Base-by-base conservation (phyloP, 768 basidiomycete genomes). In the Clitopilus passeckerianus region DNA sequence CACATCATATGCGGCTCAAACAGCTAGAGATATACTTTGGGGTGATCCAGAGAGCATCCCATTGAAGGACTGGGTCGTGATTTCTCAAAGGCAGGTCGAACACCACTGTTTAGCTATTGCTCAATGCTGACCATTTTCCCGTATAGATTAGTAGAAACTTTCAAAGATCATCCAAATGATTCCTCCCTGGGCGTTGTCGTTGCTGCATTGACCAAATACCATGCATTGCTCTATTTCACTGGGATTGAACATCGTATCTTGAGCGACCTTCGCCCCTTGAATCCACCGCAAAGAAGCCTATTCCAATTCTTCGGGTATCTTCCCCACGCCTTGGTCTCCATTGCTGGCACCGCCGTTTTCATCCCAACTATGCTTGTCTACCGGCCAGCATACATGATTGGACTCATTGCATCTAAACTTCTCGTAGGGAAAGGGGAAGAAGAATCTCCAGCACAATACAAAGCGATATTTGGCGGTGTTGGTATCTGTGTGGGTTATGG, bases 381-480 rank as follows among this genome's bases (percentile, higher is more conserved):
- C 33, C 62, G 86, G 9, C 87, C 88, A 1, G 80, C 81, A 6
- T 90, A 90, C 70, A 62, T 83, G 44, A 68, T 80, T 18, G 81
- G 81, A 22, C 57, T 61, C 12, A 66, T 83, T n/a, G 71, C 74
- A 16, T 76, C 77, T 35, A 75, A 73, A 46, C 63, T 76, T 53
- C 64, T 88, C 24, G 76, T 77, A 9, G 67, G 66, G 0, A 66
- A 73, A 14, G 80, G 81, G 34, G 87, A 90, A 66, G 79, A 87
- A 65, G 89, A 90, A 66, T 80, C 82, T 30, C 72, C 80, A 54
- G 86, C 88, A n/a, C 87, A 90, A 70, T 89, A 83, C 70, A 87
- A 89, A 70, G 75, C 84, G 52, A 74, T 86, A 8, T 80, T 86
- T 23, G 87, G 86, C 2, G 80, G 80, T 2, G 24, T 82, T 9